Percentiles rank a stretch among this genome's conserved stretches.
Conservation (phyloP, 495 filamentous ascomycete species). For the Aspergillus funiculosus region DNA sequence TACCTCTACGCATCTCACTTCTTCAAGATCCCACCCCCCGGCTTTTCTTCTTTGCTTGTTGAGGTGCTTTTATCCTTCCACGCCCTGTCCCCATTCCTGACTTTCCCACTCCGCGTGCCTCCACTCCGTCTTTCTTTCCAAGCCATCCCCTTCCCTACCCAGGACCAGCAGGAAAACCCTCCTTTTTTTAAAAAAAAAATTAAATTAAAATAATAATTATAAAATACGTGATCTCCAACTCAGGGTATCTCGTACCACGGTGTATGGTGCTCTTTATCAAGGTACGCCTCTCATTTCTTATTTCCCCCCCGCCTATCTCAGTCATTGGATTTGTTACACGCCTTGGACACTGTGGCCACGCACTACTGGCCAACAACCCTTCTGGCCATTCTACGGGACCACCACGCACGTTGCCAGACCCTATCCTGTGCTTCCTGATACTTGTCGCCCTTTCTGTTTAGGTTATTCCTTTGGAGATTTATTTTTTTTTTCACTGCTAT, state of each 20-base stretch:
- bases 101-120: conserved; percentile 18
- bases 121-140: conserved; percentile 18
- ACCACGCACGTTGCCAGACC: conserved; percentile 17
- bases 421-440: conserved; percentile 10
- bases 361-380: conserved; percentile 27
- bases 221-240: conserved; percentile 15
- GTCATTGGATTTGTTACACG: conserved; percentile 16
- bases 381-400: conserved; percentile 22
- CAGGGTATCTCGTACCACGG: conserved; percentile 9
- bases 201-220: conserved; percentile 16
- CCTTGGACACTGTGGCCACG: conserved; percentile 33
- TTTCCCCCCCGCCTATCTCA: conserved; percentile 12
- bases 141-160: conserved; percentile 12
- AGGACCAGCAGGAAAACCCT: conserved; percentile 5
- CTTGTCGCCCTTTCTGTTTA: conserved; percentile 18
- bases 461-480: conserved; percentile 19
- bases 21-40: conserved; percentile 16
- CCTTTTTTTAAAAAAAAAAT: conserved; percentile 5
- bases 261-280: conserved; percentile 14
- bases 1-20: conserved; percentile 16
- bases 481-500: conserved; percentile 18
- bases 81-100: conserved; percentile 21
- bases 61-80: conserved; percentile 19
- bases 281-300: conserved; percentile 16
- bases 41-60: conserved; percentile 11